A percentile compares a stretch with the other conserved stretches of the same genome.
Evolutionary conservation across 306 rosid species (phyloP).

Genomic region (Acmispon strigosus): DNA sequence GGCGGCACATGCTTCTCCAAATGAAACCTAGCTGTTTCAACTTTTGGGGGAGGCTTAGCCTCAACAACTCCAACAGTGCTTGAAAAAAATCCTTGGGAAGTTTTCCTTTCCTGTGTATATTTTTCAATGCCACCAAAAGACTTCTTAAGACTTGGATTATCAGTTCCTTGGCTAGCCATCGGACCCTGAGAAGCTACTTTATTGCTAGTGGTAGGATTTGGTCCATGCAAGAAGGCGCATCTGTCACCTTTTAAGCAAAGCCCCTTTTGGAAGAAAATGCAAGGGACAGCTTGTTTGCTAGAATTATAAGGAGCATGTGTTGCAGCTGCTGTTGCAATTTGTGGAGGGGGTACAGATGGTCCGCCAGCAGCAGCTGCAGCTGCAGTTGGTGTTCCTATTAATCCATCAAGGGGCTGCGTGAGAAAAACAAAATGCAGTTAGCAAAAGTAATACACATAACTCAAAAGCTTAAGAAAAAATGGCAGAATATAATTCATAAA

Average conservation of each 20-base stretch:
- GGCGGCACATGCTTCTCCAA: constrained; percentile 36
- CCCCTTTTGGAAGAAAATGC: constrained; percentile 89
- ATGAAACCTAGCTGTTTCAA: constrained; percentile 36
- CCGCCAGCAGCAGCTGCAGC: constrained; percentile 47
- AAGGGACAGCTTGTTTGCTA: constrained; percentile 72
- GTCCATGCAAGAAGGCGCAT: constrained; percentile 82
- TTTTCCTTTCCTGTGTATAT: constrained; percentile 48
- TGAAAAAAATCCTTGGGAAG: constrained; percentile 31
- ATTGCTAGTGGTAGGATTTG: constrained; percentile 30
- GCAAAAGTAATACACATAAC: not conserved
- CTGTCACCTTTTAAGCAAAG: constrained; percentile 81
- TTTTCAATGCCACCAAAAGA: constrained; percentile 48
- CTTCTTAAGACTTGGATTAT: constrained; percentile 45
- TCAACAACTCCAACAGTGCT: constrained; percentile 34
- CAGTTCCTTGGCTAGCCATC: constrained; percentile 32
- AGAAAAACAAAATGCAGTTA: constrained; percentile 20
- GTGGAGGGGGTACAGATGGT: constrained; percentile 42
- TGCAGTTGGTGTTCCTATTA: constrained; percentile 67
- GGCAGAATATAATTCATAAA: not conserved
- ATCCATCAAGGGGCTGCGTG: constrained; percentile 79
- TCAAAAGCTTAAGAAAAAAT: not conserved
- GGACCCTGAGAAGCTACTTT: constrained; percentile 50
- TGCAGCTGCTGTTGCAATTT: constrained; percentile 34
- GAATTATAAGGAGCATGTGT: constrained; percentile 39
- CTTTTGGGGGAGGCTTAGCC: constrained; percentile 39